Evolutionary conservation across 129 eudicot species (phyloP).

Genomic region (Gnaphalium uliginosum): DNA sequence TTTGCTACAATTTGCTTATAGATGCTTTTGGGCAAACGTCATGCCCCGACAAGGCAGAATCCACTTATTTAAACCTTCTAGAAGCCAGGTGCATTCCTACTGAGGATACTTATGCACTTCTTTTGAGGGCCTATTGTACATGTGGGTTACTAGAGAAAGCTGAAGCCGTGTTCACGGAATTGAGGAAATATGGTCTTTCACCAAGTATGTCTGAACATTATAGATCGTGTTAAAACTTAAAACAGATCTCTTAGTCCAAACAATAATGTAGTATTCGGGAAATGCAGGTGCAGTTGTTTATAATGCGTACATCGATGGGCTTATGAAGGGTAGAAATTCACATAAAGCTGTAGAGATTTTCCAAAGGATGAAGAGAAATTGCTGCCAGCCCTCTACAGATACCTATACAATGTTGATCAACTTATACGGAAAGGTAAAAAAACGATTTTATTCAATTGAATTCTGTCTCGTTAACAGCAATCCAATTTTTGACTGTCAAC

Average conservation of each 20-base stretch:
- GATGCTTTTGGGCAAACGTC: constrained; percentile 81
- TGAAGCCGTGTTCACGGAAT: constrained; percentile 76
- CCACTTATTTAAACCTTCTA: constrained; percentile 67
- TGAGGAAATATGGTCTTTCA: constrained; percentile 57
- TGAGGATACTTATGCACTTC: constrained; percentile 90
- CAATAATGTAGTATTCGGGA: background rate
- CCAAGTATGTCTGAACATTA: constrained; percentile 53
- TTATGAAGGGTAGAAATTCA: constrained; percentile 66
- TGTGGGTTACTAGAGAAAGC: constrained; percentile 72
- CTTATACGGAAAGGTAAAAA: constrained; percentile 78
- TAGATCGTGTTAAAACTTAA: background rate
- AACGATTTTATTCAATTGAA: background rate
- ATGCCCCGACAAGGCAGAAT: constrained; percentile 61
- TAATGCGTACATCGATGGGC: constrained; percentile 81
- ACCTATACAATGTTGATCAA: constrained; percentile 89
- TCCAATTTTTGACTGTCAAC: too few species aligned
- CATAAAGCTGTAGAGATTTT: constrained; percentile 67
- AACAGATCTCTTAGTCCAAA: background rate
- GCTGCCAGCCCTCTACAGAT: constrained; percentile 74
- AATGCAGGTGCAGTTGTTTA: constrained; percentile 71
- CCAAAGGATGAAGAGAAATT: constrained; percentile 81
- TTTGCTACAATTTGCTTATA: constrained; percentile 88
- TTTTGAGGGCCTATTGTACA: constrained; percentile 70
- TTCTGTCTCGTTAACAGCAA: too few species aligned
- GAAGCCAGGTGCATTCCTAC: constrained; percentile 86